These are phyloP conservation scores for Brasilioporus rufonigricans DNA, from an alignment of 768 basidiomycete genomes.

Conservation along the genomic window DNA sequence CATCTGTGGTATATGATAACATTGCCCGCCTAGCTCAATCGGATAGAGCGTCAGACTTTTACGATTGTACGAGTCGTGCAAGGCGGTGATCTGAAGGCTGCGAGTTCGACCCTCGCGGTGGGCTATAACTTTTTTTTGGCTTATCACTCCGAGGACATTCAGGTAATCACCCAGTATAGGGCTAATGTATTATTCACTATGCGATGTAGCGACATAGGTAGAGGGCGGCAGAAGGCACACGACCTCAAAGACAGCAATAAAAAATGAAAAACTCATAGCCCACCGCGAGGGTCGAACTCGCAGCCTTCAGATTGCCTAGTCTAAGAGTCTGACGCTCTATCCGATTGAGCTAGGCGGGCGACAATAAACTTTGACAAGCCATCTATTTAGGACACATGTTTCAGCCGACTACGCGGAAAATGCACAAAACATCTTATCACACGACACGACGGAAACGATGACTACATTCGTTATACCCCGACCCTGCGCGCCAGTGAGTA, in stretches of 20 bases:
- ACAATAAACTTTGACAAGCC: neutral
- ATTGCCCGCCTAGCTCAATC: conserved; percentile 65
- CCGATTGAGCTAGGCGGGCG: conserved; percentile 67
- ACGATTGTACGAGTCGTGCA: conserved; percentile 33
- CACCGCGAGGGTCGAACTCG: conserved; percentile 66
- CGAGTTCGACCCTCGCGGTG: conserved; percentile 86
- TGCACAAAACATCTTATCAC: conserved; percentile 1
- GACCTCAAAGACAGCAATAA: neutral
- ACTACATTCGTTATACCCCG: conserved; percentile 23
- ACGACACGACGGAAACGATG: neutral
- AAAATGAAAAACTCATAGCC: conserved; percentile 34
- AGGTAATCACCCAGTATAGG: no score
- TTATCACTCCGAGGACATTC: no score
- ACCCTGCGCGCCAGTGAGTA: conserved; percentile 22
- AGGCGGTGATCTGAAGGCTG: conserved; percentile 71
- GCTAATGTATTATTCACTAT: no score
- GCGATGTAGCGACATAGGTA: no score
- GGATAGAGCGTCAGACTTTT: conserved; percentile 69
- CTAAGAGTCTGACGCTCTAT: conserved; percentile 69
- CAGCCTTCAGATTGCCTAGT: conserved; percentile 55
- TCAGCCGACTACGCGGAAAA: neutral
- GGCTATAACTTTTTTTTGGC: conserved; percentile 41
- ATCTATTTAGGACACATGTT: neutral
- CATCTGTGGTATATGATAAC: no score
- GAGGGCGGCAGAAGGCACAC: no score